Evolutionary conservation across 345 rosid species (phyloP), one percentile per base, ranked within the genome.

Genomic region (Anacardium occidentale): DNA sequence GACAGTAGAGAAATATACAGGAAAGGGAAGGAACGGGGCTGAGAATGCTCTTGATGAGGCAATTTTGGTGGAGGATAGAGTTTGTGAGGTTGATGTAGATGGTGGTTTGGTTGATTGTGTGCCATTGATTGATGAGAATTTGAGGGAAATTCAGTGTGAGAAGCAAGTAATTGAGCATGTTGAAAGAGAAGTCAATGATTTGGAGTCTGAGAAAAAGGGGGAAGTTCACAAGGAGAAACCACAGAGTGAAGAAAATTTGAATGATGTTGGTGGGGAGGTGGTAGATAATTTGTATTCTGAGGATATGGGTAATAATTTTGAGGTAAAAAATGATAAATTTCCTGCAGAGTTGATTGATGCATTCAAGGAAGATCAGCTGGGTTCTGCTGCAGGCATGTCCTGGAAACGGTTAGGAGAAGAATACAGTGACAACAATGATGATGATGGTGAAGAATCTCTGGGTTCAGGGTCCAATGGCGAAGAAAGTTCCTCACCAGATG

Each of bases 401-500:
- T 85, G 90, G 91, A 81, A 80, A 84, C 81, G 68, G 4, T 67
- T 60, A 69, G 78, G 77, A 69, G 84, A 76, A 37, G 65, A 72
- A 44, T 69, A 64, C 62, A 74, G 70, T 64, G 83, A 79, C 62
- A 85, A 81, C 20, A 87, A 78, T 25, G 90, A 78, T 10, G 86
- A 82, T 1, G 90, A 83, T 10, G 84, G 77, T 48, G 93, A 88
- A 24, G 82, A 79, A 51, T 81, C 84, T 20, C 67, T 84, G 56
- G 91, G 84, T 82, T 93, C 89, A 77, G 94, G 75, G 58, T 96
- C 97, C 80, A 97, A 91, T 66, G 85, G 88, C 5, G 93, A 87
- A 3, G 98, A 87, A 85, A 93, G 96, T 77, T 96, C 97, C 51
- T 93, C 98, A 1, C 97, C 93, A n/a, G 94, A 93, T 86, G 96